These are phyloP conservation scores for Botrytis deweyae DNA, from an alignment of 2,329 filamentous ascomycete species.

Conservation along the genomic window DNA sequence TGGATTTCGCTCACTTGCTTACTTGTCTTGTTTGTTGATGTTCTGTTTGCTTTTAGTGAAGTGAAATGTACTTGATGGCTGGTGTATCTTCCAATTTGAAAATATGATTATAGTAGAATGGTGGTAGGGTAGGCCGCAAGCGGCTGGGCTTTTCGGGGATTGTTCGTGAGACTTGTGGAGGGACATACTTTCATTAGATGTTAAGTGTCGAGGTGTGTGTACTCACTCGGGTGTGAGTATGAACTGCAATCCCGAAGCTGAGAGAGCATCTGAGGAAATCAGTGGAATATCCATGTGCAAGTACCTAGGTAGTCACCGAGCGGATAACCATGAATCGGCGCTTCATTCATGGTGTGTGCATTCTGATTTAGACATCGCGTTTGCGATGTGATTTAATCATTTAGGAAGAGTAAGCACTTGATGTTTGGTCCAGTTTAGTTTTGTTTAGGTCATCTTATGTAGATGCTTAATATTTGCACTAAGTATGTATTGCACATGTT, in stretches of 20 bases:
- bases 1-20: not conserved
- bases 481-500: too few species aligned
- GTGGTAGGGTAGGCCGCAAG: not conserved
- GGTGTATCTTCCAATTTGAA: not conserved
- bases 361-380: not conserved
- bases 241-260: not conserved
- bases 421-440: not conserved
- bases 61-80: not conserved
- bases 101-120: not conserved
- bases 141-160: not conserved
- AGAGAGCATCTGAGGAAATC: not conserved
- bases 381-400: not conserved
- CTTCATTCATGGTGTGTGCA: accelerated
- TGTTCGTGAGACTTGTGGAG: not conserved
- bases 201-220: not conserved
- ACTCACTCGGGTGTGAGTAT: not conserved
- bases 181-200: not conserved
- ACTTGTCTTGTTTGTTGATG: not conserved
- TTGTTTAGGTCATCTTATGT: too few species aligned
- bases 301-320: too few species aligned
- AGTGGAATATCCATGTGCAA: too few species aligned
- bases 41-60: not conserved
- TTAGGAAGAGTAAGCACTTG: not conserved
- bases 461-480: not conserved
- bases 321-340: accelerated